phyloP scores from a whole-genome alignment of 768 basidiomycete species.

The Lentinula boryana region DNA sequence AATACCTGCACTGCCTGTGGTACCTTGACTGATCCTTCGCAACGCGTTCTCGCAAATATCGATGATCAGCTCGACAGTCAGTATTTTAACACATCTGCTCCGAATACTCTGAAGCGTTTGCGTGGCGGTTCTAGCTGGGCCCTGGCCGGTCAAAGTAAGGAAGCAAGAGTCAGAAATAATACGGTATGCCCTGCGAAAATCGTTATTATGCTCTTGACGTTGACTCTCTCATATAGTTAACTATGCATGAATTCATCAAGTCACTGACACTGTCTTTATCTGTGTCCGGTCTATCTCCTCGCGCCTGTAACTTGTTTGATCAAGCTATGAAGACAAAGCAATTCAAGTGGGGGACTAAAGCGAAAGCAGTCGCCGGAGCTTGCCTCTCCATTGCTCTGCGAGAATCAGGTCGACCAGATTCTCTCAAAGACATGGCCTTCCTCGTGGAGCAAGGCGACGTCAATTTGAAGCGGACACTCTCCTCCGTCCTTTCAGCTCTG shows the following conservation, averaged over 20 bases:
- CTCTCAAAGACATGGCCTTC: constrained; percentile 62
- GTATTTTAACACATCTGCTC: constrained; percentile 9
- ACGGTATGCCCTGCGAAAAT: constrained; percentile 33
- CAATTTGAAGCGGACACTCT: constrained; percentile 41
- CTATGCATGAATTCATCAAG: constrained; percentile 59
- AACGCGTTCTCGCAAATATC: constrained; percentile 52
- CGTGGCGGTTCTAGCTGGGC: constrained; percentile 50
- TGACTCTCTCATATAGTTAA: constrained; percentile 34
- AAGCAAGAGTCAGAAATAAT: constrained; percentile 60
- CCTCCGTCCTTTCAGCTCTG: constrained; percentile 47
- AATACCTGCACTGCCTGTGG: constrained; percentile 68
- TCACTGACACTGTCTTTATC: constrained; percentile 54
- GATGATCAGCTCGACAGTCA: constrained; percentile 2
- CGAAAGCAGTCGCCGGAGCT: constrained; percentile 64
- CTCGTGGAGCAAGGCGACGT: constrained; percentile 48
- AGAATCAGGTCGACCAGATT: constrained; percentile 63
- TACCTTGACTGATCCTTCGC: constrained; percentile 58
- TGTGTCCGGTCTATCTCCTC: constrained; percentile 54
- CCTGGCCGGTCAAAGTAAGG: constrained; percentile 60
- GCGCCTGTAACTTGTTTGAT: constrained; percentile 64
- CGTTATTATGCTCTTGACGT: constrained; percentile 6
- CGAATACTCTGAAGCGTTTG: constrained; percentile 41
- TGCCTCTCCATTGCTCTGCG: constrained; percentile 67
- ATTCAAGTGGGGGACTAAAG: constrained; percentile 71
- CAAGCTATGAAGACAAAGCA: constrained; percentile 53